Conservation (phyloP, 495 filamentous ascomycete genomes). For the Aspergillus sclerotioniger region DNA sequence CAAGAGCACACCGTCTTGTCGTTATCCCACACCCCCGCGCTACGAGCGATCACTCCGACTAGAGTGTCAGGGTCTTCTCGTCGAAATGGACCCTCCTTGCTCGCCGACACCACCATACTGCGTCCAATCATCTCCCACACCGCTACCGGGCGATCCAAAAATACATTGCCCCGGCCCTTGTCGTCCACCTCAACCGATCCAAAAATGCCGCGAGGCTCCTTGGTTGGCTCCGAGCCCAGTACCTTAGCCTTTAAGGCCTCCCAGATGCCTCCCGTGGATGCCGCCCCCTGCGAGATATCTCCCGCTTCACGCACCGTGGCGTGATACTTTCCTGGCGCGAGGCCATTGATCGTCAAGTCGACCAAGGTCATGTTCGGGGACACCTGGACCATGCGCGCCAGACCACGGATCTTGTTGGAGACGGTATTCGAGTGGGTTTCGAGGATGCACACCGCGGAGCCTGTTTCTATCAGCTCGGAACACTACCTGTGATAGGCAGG, state of each 20-base stretch:
- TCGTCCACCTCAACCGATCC: conserved; percentile 69
- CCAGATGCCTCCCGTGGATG: conserved; percentile 84
- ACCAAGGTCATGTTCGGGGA: conserved; percentile 72
- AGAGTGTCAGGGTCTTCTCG: conserved; percentile 77
- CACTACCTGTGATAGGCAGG: background rate
- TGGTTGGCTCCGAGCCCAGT: conserved; percentile 37
- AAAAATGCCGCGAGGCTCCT: conserved; percentile 62
- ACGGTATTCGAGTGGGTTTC: conserved; percentile 72
- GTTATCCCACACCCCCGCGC: conserved; percentile 96
- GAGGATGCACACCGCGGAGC: conserved; percentile 92
- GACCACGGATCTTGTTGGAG: conserved; percentile 66
- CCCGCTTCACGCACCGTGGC: conserved; percentile 84
- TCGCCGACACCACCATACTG: conserved; percentile 74
- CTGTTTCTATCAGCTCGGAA: conserved; percentile 37
- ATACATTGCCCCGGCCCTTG: conserved; percentile 65
- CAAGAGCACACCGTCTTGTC: conserved; percentile 96
- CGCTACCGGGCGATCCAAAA: conserved; percentile 76
- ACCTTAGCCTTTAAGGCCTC: conserved; percentile 52
- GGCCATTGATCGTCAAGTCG: conserved; percentile 82
- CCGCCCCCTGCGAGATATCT: conserved; percentile 80
- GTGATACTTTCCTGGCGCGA: conserved; percentile 76
- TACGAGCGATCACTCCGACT: conserved; percentile 89
- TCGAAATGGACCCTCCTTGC: conserved; percentile 48
- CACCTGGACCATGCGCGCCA: conserved; percentile 81
- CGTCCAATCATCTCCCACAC: conserved; percentile 96